Evolutionary conservation across 2,329 filamentous ascomycete species (phyloP).

Genomic region (Sclerotinia subarctica): DNA sequence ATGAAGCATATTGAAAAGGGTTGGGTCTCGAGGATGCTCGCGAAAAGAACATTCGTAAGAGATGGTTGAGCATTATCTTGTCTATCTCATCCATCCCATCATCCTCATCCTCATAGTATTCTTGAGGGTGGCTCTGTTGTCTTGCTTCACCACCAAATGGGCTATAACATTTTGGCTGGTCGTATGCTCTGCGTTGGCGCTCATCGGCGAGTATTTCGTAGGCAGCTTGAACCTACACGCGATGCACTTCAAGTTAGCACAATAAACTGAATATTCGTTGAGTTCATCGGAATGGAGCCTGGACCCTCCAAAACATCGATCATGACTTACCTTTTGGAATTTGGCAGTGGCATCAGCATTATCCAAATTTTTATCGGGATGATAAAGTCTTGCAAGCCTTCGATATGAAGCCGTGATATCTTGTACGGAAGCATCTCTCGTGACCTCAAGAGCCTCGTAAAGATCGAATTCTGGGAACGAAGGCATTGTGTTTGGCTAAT

Average conservation of each 20-base stretch:
- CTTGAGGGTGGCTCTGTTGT: background rate
- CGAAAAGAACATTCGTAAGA: background rate
- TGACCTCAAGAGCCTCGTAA: constrained; percentile 25
- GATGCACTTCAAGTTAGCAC: background rate
- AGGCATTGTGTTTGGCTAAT: constrained; percentile 19
- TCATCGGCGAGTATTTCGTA: constrained; percentile 27
- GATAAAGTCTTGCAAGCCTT: constrained; percentile 26
- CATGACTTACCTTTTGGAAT: constrained; percentile 25
- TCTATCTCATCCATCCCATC: background rate
- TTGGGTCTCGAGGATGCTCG: background rate
- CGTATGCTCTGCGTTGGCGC: constrained; percentile 18
- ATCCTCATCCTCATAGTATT: background rate
- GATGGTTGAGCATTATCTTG: background rate
- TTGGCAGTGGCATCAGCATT: constrained; percentile 25
- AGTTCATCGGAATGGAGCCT: background rate
- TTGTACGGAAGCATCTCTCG: constrained; percentile 13
- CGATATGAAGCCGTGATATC: constrained; percentile 26
- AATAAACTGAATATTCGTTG: background rate
- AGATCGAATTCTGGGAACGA: constrained; percentile 22
- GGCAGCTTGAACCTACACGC: constrained; percentile 23
- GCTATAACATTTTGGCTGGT: constrained; percentile 8
- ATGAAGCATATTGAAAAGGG: too few relatives aligned
- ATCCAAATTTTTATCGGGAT: constrained; percentile 29
- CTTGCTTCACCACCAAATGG: background rate
- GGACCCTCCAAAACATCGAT: background rate